phyloP scores from a whole-genome alignment of 768 basidiomycete species.

The Leucosporidium scottii region DNA sequence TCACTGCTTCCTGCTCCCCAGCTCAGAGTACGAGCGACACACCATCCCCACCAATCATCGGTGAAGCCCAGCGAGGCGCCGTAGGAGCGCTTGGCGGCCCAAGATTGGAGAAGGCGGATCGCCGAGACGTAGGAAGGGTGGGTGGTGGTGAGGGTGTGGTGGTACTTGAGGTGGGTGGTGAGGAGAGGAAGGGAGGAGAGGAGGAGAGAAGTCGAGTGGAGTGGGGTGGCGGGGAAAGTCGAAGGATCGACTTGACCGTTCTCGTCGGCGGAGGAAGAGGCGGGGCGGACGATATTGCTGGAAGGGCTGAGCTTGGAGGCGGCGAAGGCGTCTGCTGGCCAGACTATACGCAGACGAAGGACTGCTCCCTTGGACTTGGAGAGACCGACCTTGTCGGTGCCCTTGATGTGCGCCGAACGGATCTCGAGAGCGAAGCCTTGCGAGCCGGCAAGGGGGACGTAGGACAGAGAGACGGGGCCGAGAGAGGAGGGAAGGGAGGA shows the following conservation, averaged over 20 bases:
- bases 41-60: conserved; percentile 29
- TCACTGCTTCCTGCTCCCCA: conserved; percentile 9
- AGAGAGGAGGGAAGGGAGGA: conserved; percentile 40
- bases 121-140: conserved; percentile 64
- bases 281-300: conserved; percentile 59
- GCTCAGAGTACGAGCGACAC: conserved; percentile 23
- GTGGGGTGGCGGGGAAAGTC: conserved; percentile 55
- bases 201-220: conserved; percentile 65
- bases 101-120: conserved; percentile 69
- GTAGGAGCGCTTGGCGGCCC: conserved; percentile 76
- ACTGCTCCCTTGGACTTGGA: conserved; percentile 59
- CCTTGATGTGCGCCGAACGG: conserved; percentile 29
- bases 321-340: conserved; percentile 54
- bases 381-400: conserved; percentile 42
- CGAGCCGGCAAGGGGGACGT: conserved; percentile 56
- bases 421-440: conserved; percentile 61
- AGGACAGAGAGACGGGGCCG: conserved; percentile 40
- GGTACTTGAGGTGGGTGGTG: conserved; percentile 50
- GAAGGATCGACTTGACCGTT: conserved; percentile 26
- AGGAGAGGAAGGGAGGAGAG: conserved; percentile 46
- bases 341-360: conserved; percentile 66
- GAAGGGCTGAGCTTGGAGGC: conserved; percentile 57
- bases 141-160: conserved; percentile 51
- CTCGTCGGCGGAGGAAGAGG: conserved; percentile 35
- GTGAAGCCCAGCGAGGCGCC: conserved; percentile 38